Evolutionary conservation across 192 early-diverging fungal genomes (phyloP), one percentile per base, ranked within the genome.

Genomic region (Backusella sp.): DNA sequence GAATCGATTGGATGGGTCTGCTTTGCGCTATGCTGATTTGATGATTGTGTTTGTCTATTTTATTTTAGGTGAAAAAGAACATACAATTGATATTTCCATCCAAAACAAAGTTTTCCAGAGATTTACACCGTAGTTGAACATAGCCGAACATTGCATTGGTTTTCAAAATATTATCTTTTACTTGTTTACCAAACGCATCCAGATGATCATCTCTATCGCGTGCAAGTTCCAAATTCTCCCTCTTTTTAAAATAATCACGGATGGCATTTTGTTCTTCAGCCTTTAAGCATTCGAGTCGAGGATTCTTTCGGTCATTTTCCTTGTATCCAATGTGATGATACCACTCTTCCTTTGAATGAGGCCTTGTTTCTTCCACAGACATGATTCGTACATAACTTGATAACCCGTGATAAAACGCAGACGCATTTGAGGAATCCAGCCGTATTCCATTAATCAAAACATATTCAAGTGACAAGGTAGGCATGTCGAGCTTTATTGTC

Each of bases 351-450:
- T 35, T 69, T n/a, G 56, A 62, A 28, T 62, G 11, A 4, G 1
- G 0, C n/a, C 35, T 17, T 37, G 21, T 35, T 21, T 69, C 37
- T 41, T 69, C 34, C 21, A 69, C 36, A 23, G 35, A 39, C 8
- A 37, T 37, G 7, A 69, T 41, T 21, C 36, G 34, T 69, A 36
- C n/a, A 37, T 69, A 69, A 69, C 68, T 69, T 23, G 68, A 69
- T 36, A 41, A 17, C 14, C 68, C 68, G 7, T 69, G 68, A 23
- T 23, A 23, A 36, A 39, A 69, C 3, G 37, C 9, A 23, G 19
- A 35, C 3, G 35, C 68, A 12, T 39, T n/a, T 11, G 35, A 39
- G 36, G 34, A 69, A 12, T 69, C 68, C 4, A 69, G n/a, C 23
- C 68, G 34, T 37, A 69, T 8, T 12, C 68, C 68, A 37, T 41